phyloP scores from a whole-genome alignment of 257 asterid genomes.

The Lantana camara region DNA sequence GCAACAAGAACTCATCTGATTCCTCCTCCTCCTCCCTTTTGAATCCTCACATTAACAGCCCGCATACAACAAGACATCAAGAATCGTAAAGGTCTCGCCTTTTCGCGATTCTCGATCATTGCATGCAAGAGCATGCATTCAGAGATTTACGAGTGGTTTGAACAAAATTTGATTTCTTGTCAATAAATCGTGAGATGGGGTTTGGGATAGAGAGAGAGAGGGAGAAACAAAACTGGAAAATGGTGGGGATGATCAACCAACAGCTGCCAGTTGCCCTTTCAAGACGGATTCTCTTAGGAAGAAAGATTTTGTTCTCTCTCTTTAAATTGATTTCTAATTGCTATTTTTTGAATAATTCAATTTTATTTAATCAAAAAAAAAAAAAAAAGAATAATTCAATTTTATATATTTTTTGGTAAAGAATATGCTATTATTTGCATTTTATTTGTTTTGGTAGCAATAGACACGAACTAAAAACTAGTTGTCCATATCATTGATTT shows the following conservation, averaged over 20 bases:
- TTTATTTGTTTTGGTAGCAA: no score
- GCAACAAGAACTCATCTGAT: conserved; percentile 19
- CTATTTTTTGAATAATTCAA: no score
- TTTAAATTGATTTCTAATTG: conserved; percentile 9
- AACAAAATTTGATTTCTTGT: no score
- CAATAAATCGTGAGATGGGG: conserved; percentile 39
- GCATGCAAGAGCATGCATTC: conserved; percentile 36
- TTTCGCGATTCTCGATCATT: conserved; percentile 32
- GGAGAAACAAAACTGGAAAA: conserved; percentile 1
- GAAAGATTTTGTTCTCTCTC: conserved; percentile 26
- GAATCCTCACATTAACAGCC: conserved; percentile 26
- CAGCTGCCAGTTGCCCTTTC: conserved; percentile 42
- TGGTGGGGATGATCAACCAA: conserved; percentile 43
- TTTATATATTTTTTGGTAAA: no score
- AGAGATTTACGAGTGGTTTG: conserved; percentile 34
- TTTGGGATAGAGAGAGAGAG: conserved; percentile 29
- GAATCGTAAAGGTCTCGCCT: conserved; percentile 29
- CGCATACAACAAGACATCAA: conserved; percentile 31
- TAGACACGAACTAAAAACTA: no score
- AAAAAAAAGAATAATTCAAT: no score
- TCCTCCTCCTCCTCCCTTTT: conserved; percentile 21
- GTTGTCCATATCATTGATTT: no score
- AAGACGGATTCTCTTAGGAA: conserved; percentile 48
- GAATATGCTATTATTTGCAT: background rate
- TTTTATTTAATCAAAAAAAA: no score